Evolutionary conservation across 352 stramenopile genomes (phyloP).

Genomic region (Peronospora destructor): DNA sequence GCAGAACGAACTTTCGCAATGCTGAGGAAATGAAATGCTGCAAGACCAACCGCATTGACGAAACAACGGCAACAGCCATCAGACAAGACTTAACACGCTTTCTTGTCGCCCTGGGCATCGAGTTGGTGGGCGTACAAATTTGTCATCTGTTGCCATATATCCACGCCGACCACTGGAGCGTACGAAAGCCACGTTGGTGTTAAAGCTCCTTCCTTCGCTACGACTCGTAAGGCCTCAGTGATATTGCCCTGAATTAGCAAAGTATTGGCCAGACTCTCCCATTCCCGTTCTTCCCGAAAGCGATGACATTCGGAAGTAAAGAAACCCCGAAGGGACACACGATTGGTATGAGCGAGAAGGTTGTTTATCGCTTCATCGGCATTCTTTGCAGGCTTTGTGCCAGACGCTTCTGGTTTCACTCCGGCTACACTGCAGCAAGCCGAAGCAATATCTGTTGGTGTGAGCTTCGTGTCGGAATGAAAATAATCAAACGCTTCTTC

Average conservation of each 20-base stretch:
- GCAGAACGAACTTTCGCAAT: conserved; percentile 52
- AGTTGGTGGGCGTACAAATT: conserved; percentile 58
- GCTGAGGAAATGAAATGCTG: conserved; percentile 53
- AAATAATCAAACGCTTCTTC: conserved; percentile 26
- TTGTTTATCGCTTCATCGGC: background rate
- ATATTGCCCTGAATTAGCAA: conserved; percentile 49
- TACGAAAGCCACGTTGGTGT: conserved; percentile 52
- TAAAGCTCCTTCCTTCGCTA: conserved; percentile 43
- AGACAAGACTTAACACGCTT: conserved; percentile 10
- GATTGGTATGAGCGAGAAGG: conserved; percentile 11
- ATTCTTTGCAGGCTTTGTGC: background rate
- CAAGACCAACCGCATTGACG: background rate
- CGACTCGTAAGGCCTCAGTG: conserved; percentile 45
- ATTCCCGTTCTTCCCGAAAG: conserved; percentile 34
- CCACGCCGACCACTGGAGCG: conserved; percentile 62
- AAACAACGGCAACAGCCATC: background rate
- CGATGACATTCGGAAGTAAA: conserved; percentile 22
- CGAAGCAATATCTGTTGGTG: conserved; percentile 15
- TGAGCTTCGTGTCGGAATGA: conserved; percentile 15
- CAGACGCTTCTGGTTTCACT: background rate
- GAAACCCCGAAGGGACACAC: conserved; percentile 12
- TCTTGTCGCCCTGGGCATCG: conserved; percentile 36
- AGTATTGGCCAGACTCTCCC: conserved; percentile 45
- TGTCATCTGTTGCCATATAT: conserved; percentile 64
- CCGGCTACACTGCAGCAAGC: conserved; percentile 13